Conservation (phyloP, 2,329 filamentous ascomycete species). For the Pseudocercospora musae region DNA sequence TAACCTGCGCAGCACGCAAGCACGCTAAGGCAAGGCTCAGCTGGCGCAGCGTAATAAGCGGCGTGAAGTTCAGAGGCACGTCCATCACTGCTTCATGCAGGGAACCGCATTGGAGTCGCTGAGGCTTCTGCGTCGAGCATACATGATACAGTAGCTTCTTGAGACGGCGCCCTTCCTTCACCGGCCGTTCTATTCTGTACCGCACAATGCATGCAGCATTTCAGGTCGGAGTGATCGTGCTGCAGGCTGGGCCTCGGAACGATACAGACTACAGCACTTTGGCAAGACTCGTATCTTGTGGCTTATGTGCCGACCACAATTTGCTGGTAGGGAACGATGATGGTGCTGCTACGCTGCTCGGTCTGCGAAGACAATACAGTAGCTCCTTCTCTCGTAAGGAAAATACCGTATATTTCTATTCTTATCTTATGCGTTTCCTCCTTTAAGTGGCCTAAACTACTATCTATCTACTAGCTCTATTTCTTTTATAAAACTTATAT, state of each 20-base stretch:
- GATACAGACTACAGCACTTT: background rate
- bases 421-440: too few relatives aligned
- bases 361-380: background rate
- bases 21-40: background rate
- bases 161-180: background rate
- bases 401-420: too few relatives aligned
- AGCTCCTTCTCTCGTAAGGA: too few relatives aligned
- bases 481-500: too few relatives aligned
- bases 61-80: background rate
- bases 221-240: background rate
- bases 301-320: background rate
- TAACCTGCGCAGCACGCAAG: background rate
- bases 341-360: background rate
- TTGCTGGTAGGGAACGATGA: background rate
- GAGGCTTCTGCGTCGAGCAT: background rate
- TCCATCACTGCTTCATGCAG: background rate
- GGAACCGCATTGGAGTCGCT: background rate
- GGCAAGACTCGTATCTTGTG: background rate
- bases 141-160: too few relatives aligned
- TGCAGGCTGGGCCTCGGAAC: background rate
- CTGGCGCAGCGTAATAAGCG: background rate
- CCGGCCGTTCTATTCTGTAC: constrained; percentile 2
- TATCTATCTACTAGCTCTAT: too few relatives aligned
- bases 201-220: background rate
- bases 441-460: too few relatives aligned